Evolutionary conservation across 208 protist species (phyloP).

Genomic region (Trypanosoma melophagium): DNA sequence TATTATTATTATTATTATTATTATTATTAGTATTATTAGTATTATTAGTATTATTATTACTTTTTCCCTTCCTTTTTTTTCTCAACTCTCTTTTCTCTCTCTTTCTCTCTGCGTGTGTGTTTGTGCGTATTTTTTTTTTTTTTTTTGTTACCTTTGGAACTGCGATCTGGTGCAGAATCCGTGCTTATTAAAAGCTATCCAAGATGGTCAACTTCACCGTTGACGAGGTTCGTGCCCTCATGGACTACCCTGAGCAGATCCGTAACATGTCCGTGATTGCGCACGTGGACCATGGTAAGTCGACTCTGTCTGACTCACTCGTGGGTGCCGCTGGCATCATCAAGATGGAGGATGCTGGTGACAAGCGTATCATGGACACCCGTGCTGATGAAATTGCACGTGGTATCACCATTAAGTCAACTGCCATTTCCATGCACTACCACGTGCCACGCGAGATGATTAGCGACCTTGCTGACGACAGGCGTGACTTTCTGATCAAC

Average conservation of each 20-base stretch:
- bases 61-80: conserved; percentile 31
- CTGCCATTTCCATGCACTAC: conserved; percentile 98
- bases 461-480: conserved; percentile 53
- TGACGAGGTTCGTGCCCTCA: conserved; percentile 72
- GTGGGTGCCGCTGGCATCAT: conserved; percentile 96
- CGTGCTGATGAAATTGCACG: conserved; percentile 93
- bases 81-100: no score
- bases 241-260: conserved; percentile 72
- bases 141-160: no score
- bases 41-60: not conserved
- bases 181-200: conserved; percentile 21
- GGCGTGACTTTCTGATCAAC: conserved; percentile 96
- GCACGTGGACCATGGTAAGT: conserved; percentile 79
- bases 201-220: conserved; percentile 83
- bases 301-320: conserved; percentile 97
- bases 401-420: conserved; percentile 99
- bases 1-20: not conserved
- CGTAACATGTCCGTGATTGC: conserved; percentile 84
- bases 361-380: conserved; percentile 78
- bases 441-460: conserved; percentile 85
- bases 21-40: not conserved
- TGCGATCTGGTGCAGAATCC: no score
- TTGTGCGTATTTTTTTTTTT: no score
- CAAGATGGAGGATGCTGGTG: conserved; percentile 73
- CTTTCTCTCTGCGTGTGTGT: no score